Percentiles rank a stretch among this genome's conserved stretches.
Evolutionary conservation across 2,329 filamentous ascomycete species (phyloP).

Genomic region (Sporothrix inflata): DNA sequence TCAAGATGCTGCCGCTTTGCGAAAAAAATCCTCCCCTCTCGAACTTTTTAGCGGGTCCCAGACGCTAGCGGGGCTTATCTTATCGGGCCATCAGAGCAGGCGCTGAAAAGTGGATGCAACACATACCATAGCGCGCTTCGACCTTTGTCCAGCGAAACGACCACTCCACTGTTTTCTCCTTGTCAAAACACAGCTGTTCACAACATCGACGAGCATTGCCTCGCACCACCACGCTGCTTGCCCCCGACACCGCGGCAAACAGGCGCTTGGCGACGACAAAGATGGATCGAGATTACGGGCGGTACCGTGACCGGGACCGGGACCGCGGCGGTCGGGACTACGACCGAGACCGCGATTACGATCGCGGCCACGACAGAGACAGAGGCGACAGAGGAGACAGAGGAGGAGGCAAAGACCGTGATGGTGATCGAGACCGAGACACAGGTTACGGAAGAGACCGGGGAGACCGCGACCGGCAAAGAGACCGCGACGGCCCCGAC

Average conservation of each 20-base stretch:
- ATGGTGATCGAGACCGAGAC: constrained; percentile 1
- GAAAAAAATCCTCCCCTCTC: constrained; percentile 35
- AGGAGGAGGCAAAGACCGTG: constrained; percentile 33
- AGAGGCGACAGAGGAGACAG: constrained; percentile 36
- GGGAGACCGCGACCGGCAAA: constrained; percentile 36
- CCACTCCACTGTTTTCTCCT: background rate
- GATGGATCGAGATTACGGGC: constrained; percentile 34
- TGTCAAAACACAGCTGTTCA: constrained; percentile 1
- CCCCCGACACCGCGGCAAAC: no score
- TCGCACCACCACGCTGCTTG: background rate
- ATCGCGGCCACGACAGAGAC: constrained; percentile 33
- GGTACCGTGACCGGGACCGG: constrained; percentile 41
- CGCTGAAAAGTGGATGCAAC: constrained; percentile 1
- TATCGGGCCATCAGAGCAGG: constrained; percentile 35
- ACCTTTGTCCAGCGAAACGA: background rate
- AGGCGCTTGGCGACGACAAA: background rate
- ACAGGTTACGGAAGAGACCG: constrained; percentile 32
- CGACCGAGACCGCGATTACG: constrained; percentile 17
- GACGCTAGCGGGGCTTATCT: constrained; percentile 42
- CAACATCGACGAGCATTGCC: background rate
- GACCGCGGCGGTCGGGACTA: constrained; percentile 18
- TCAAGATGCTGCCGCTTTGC: constrained; percentile 15
- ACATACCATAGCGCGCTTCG: constrained; percentile 19
- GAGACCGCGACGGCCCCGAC: constrained; percentile 28
- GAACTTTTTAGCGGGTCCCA: constrained; percentile 43